Percentiles rank a stretch among this genome's conserved stretches.
phyloP scores from a whole-genome alignment of 257 asterid species.

The Datura wrightii region DNA sequence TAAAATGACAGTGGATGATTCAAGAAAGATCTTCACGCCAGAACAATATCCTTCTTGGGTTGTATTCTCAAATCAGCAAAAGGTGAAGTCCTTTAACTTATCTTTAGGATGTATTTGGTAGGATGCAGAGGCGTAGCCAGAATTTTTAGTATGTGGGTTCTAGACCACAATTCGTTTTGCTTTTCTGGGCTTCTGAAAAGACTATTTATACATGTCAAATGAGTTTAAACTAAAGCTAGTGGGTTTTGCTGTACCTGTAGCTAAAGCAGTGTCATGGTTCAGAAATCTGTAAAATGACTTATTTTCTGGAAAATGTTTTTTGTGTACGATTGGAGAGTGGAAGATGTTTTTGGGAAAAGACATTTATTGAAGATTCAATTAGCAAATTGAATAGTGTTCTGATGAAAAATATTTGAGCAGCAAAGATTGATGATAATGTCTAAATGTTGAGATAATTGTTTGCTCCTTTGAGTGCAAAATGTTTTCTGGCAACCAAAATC shows the following conservation, averaged over 20 bases:
- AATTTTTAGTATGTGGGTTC: neutral
- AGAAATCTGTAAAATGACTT: neutral
- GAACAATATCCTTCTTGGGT: slow-evolving; percentile 91
- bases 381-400: neutral
- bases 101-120: slow-evolving; percentile 17
- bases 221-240: neutral
- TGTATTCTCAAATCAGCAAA: slow-evolving; percentile 77
- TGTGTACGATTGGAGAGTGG: neutral
- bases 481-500: neutral
- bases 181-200: neutral
- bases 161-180: neutral
- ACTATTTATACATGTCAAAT: too few species aligned
- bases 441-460: slow-evolving; percentile 12
- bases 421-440: neutral
- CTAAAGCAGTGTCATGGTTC: neutral
- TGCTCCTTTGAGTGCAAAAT: neutral
- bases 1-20: slow-evolving; percentile 84
- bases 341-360: neutral
- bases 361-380: neutral
- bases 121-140: neutral
- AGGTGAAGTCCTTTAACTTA: slow-evolving; percentile 53
- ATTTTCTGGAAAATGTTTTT: neutral
- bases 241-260: neutral
- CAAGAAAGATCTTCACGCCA: slow-evolving; percentile 72
- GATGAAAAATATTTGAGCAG: neutral